Conservation (phyloP, 306 rosid species). For the Hippophae gyantsensis region DNA sequence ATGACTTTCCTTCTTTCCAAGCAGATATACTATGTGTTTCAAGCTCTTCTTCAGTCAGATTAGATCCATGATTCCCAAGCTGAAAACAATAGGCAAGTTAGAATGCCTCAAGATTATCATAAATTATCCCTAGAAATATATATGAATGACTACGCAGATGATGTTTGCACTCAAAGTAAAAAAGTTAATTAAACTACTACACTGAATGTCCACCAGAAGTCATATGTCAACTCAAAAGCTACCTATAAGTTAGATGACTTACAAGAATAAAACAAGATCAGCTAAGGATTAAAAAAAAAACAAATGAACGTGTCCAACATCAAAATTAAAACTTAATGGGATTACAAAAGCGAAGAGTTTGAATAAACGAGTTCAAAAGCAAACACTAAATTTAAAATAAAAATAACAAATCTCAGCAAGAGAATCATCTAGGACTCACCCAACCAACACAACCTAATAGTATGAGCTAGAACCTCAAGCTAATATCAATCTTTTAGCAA, state of each 20-base stretch:
- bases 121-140: background rate
- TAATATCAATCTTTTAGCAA: too few species aligned
- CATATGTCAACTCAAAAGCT: background rate
- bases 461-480: too few species aligned
- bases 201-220: too few species aligned
- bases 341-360: too few species aligned
- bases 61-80: constrained; percentile 95
- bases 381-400: background rate
- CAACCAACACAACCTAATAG: background rate
- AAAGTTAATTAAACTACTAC: background rate
- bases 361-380: background rate
- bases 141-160: background rate
- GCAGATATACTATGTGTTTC: constrained; percentile 96
- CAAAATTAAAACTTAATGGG: too few species aligned
- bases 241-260: background rate
- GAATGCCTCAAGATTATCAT: constrained; percentile 17
- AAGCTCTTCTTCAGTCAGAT: constrained; percentile 95
- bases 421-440: too few species aligned
- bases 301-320: background rate
- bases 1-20: constrained; percentile 91
- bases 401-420: too few species aligned
- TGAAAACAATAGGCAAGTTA: constrained; percentile 29
- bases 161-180: background rate
- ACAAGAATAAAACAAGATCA: background rate
- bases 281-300: background rate